phyloP scores from a whole-genome alignment of 495 filamentous ascomycete species.

The Neurospora sp. region DNA sequence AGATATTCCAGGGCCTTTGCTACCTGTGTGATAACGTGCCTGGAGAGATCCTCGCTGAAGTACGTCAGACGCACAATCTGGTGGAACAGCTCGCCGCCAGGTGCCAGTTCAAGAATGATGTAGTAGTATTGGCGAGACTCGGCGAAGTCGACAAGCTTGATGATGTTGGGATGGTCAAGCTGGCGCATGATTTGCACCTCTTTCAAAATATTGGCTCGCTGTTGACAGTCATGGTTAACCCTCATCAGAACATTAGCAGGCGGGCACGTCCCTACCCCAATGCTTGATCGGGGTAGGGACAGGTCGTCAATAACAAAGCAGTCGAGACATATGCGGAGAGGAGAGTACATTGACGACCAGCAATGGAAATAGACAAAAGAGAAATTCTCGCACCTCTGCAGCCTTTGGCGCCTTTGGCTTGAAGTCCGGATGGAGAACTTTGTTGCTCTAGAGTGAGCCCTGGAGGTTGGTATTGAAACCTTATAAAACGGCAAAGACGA shows the following conservation, averaged over 20 bases:
- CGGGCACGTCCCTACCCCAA: slow-evolving; percentile 1
- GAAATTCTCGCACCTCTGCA: slow-evolving; percentile 82
- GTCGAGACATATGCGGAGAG: slow-evolving; percentile 1
- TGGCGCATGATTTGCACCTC: slow-evolving; percentile 98
- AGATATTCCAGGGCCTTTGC: slow-evolving; percentile 89
- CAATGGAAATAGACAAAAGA: slow-evolving; percentile 21
- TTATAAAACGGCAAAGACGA: slow-evolving; percentile 10
- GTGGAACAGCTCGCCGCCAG: slow-evolving; percentile 94
- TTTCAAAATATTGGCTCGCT: slow-evolving; percentile 96
- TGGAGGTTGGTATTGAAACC: slow-evolving; percentile 33
- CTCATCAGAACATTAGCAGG: not conserved
- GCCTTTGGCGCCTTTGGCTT: slow-evolving; percentile 80
- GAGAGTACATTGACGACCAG: slow-evolving; percentile 3
- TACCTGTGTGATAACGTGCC: slow-evolving; percentile 90
- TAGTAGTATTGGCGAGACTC: slow-evolving; percentile 95
- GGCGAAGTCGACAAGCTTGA: slow-evolving; percentile 85
- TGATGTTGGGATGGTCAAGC: slow-evolving; percentile 89
- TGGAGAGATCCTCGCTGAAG: slow-evolving; percentile 90
- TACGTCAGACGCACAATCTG: slow-evolving; percentile 98
- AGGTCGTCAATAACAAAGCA: slow-evolving; percentile 1
- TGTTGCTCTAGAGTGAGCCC: slow-evolving; percentile 55
- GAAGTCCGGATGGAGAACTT: slow-evolving; percentile 87
- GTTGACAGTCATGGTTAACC: slow-evolving; percentile 10
- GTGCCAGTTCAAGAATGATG: slow-evolving; percentile 89
- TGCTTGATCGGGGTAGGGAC: slow-evolving; percentile 10